A percentile compares a stretch with the other conserved stretches of the same genome.
phyloP scores from a whole-genome alignment of 2,329 filamentous ascomycete species.

The Blastomyces parvus region DNA sequence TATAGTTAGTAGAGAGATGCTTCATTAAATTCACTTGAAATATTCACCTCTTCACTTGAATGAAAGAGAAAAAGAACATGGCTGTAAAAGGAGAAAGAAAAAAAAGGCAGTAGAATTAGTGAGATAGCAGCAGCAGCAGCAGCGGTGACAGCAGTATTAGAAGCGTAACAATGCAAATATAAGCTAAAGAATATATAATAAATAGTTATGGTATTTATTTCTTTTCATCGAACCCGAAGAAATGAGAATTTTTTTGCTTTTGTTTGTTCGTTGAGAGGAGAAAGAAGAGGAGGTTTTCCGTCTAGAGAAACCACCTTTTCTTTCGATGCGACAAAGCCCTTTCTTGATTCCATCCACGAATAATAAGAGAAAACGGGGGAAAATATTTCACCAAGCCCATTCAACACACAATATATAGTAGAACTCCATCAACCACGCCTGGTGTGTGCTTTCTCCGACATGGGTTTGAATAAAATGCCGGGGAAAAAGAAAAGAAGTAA shows the following conservation, averaged over 20 bases:
- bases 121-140: neutral
- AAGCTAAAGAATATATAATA: neutral
- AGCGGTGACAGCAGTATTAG: neutral
- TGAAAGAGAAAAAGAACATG: too few species aligned
- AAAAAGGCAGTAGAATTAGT: too few species aligned
- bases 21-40: too few species aligned
- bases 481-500: constrained; percentile 2
- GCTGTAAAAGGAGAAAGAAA: too few species aligned
- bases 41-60: too few species aligned
- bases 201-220: neutral
- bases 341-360: neutral
- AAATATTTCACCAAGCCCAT: neutral
- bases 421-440: constrained; percentile 7
- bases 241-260: constrained; percentile 1
- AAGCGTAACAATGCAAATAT: neutral
- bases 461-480: neutral
- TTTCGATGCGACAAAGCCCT: neutral
- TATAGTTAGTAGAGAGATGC: too few species aligned
- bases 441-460: neutral
- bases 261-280: neutral
- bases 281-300: neutral
- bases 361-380: neutral
- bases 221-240: constrained; percentile 1
- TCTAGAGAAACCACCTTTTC: neutral
- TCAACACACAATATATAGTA: neutral